Conservation (phyloP, 805 yeast species). For the Clavispora vitiphila region DNA sequence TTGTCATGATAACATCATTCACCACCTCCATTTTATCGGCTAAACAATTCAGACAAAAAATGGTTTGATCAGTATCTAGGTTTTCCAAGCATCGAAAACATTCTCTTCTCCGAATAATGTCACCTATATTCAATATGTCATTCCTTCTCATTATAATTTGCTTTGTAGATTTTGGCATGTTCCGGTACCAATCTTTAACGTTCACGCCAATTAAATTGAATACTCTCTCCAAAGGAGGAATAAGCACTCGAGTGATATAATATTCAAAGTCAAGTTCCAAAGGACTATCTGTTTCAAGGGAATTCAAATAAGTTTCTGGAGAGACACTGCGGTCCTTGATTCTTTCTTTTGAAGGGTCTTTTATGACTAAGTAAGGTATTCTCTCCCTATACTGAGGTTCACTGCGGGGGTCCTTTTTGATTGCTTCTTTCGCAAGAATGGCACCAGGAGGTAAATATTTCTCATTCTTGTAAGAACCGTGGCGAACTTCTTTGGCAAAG, state of each 20-base stretch:
- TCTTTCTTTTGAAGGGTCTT: slow-evolving; percentile 48
- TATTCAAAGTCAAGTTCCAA: slow-evolving; percentile 72
- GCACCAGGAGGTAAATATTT: slow-evolving; percentile 89
- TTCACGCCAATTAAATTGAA: slow-evolving; percentile 82
- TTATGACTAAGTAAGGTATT: slow-evolving; percentile 78
- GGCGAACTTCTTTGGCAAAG: slow-evolving; percentile 83
- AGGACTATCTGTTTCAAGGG: slow-evolving; percentile 24
- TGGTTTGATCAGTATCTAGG: slow-evolving; percentile 6
- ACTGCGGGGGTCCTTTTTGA: slow-evolving; percentile 60
- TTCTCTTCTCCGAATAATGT: slow-evolving; percentile 7
- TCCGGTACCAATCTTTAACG: slow-evolving; percentile 68
- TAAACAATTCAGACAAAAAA: slow-evolving; percentile 18
- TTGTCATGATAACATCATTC: slow-evolving; percentile 22
- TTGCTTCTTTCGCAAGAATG: slow-evolving; percentile 58
- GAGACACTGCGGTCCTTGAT: slow-evolving; percentile 74
- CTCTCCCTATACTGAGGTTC: slow-evolving; percentile 88
- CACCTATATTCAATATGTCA: slow-evolving; percentile 10
- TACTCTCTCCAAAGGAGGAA: slow-evolving; percentile 86
- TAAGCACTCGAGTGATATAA: slow-evolving; percentile 74
- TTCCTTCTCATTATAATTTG: slow-evolving; percentile 4
- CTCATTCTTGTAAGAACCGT: slow-evolving; percentile 77
- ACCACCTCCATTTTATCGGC: slow-evolving; percentile 32
- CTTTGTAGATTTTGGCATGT: slow-evolving; percentile 46
- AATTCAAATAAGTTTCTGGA: slow-evolving; percentile 65
- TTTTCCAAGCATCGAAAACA: slow-evolving; percentile 9